A percentile compares a stretch with the other conserved stretches of the same genome.
phyloP scores from a whole-genome alignment of 129 eudicot species.

The Arctium minus region DNA sequence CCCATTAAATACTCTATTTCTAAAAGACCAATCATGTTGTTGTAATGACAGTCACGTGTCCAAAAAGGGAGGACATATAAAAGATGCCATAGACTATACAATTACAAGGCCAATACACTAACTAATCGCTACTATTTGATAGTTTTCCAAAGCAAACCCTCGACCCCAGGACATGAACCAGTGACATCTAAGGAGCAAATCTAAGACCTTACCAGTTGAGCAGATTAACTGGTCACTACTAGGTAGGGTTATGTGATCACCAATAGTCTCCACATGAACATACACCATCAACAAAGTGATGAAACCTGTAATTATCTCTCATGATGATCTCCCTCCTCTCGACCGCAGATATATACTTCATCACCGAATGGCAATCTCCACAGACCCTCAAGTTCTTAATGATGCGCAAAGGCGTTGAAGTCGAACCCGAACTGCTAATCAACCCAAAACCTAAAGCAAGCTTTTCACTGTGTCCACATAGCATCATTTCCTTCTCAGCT shows the following conservation, averaged over 20 bases:
- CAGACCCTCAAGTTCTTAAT: conserved; percentile 46
- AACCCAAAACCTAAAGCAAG: conserved; percentile 46
- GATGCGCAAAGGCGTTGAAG: conserved; percentile 25
- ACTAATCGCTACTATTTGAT: not conserved
- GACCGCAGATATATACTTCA: conserved; percentile 33
- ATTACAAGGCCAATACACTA: not conserved
- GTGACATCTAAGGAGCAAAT: not conserved
- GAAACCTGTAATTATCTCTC: conserved; percentile 46
- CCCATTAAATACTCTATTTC: not conserved
- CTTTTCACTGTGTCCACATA: conserved; percentile 43
- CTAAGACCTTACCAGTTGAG: not conserved
- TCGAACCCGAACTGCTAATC: conserved; percentile 15
- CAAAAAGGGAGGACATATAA: not conserved
- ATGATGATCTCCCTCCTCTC: conserved; percentile 35
- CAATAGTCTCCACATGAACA: conserved; percentile 53
- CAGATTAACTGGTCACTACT: not conserved
- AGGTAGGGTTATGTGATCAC: conserved; percentile 7
- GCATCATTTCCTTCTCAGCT: conserved; percentile 27
- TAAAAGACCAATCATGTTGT: no score
- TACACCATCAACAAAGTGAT: conserved; percentile 44
- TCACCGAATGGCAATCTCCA: conserved; percentile 42
- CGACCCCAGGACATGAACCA: not conserved
- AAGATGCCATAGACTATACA: not conserved
- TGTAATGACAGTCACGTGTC: no score
- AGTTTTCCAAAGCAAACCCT: not conserved